Base-by-base conservation (phyloP, 192 early-diverging fungal species). In the Cetraspora pellucida region DNA sequence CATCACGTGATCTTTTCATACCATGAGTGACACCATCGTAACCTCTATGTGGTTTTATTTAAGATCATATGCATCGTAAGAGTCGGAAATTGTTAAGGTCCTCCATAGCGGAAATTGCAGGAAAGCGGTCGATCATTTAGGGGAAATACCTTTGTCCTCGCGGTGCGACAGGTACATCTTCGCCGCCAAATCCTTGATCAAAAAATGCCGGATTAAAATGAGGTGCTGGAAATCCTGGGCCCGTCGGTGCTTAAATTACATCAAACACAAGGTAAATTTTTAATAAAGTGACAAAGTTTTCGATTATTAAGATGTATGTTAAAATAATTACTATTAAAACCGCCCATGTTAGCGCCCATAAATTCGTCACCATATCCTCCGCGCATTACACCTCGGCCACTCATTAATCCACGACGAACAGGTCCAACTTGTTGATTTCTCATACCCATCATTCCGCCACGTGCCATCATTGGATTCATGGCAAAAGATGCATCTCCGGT, bases 131-230 rank as follows among this genome's bases (percentile, higher is more conserved):
- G 67, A 23, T 1, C 31, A 69, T 50, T 37, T 50, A 43, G 47
- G 49, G 17, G 47, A 72, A 55, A 58, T 66, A 76, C 74, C 74
- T 76, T 76, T 66, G 74, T 37, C 74, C 74, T 52, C 74, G 60
- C 54, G 74, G 74, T 49, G 74, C 74, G 19, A 76, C 74, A 37
- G 74, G 74, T 49, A 76, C 74, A 31, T 76, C 74, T 25, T 50
- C 50, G 37, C 58, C 58, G 13, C 52, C 74, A 28, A 27, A 76
- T 37, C 74, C 74, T 57, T 78, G 77, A 63, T 83, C 82, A 69
- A 83, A 83, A 55, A 83, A 83, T 61, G 82, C 82, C 10, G 82
- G 82, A 77, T 83, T 83, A 71, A 83, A 79, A 71, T 83, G 80
- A 74, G 80, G 80, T 47, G 80, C 82, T n/a, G 75, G 72, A 50